Evolutionary conservation across 1,284 basidiomycete species (phyloP), one percentile per base, ranked within the genome.

Genomic region (Ganoderma resinaceum): DNA sequence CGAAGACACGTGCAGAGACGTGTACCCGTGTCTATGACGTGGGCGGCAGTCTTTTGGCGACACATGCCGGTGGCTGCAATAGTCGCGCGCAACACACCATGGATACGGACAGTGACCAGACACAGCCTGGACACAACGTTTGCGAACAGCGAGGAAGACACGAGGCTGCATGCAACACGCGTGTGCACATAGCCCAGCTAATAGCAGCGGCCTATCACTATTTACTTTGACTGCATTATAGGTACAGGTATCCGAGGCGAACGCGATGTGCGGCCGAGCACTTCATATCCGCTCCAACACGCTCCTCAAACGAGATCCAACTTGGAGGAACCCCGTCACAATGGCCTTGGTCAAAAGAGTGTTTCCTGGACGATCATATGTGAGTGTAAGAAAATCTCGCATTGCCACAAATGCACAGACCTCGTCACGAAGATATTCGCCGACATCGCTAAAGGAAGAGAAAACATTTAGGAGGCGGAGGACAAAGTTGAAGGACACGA

Each of bases 351-450:
- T 84, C 77, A 93, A 79, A 93, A 92, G 40, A 93, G 82, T 11
- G 91, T 92, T 76, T 94, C 91, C 91, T 93, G 75, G 29, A 37
- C 43, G 64, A 62, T 49, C 16, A 61, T 37, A 29, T 29, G 42
- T 57, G 29, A 42, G 42, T 12, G 16, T 11, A 18, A 26, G 37
- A 12, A 40, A 59, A 26, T 35, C 20, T n/a, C 20, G 55, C 23
- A 8, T 38, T 5, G 20, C 9, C 14, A 18, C n/a, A 31, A n/a
- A n/a, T 33, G 37, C 31, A 70, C 83, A 75, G 70, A 94, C 96
- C 86, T 98, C 96, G 78, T 98, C 97, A 77, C 96, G 90, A 62
- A 98, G 83, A 79, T 98, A 98, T 84, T 98, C 96, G 68, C 96
- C 96, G 29, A 98, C 94, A 81, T 98, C 96, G 62, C 95, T 96